Conservation (phyloP, 306 rosid species). For the Hylodesmum podocarpum region DNA sequence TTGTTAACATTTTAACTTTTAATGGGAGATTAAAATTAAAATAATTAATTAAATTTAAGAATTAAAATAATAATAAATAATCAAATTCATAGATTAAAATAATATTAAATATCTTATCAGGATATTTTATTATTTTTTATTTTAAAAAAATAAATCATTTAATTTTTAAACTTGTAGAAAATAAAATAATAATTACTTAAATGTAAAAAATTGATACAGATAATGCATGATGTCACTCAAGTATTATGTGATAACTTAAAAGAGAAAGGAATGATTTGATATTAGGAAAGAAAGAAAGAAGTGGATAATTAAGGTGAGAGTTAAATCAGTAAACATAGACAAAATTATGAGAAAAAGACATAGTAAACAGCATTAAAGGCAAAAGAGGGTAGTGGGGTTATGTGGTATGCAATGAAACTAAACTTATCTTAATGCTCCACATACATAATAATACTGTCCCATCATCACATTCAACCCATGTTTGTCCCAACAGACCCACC, state of each 20-base stretch:
- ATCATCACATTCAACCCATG: constrained; percentile 49
- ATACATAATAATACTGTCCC: constrained; percentile 51
- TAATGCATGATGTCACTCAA: too few species aligned
- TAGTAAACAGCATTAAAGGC: constrained; percentile 26
- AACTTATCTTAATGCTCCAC: constrained; percentile 49
- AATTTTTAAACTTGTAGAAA: too few species aligned
- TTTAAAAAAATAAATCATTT: too few species aligned
- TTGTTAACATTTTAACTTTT: too few species aligned
- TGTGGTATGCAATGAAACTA: constrained; percentile 42
- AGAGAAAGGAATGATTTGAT: background rate
- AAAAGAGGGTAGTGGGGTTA: constrained; percentile 36
- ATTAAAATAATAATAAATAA: too few species aligned
- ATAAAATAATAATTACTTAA: too few species aligned
- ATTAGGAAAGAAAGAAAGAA: background rate
- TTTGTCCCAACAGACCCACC: constrained; percentile 40
- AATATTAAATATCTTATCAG: too few species aligned
- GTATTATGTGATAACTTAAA: background rate
- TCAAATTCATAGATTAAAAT: too few species aligned
- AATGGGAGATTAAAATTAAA: too few species aligned
- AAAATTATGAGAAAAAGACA: background rate
- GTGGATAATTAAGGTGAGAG: background rate
- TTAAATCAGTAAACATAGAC: background rate
- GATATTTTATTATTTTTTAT: too few species aligned
- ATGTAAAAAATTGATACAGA: too few species aligned
- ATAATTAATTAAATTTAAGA: background rate